Conservation (phyloP, 2,329 filamentous ascomycete genomes). For the Claviceps sp. region DNA sequence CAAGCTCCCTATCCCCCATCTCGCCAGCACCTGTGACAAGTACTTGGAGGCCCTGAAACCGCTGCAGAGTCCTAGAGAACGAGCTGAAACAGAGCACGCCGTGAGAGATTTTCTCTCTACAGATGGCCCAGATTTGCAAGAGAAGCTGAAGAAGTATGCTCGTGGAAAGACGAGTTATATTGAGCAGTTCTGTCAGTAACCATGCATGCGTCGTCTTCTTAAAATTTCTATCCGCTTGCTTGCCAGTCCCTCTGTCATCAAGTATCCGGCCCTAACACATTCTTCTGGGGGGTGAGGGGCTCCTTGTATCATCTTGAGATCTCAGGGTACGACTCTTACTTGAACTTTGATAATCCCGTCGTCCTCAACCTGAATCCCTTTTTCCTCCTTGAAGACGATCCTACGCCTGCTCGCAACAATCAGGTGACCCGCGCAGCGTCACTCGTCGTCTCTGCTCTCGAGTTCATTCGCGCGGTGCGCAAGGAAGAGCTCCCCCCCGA, state of each 20-base stretch:
- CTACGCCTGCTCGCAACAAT: constrained; percentile 89
- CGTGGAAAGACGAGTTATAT: constrained; percentile 90
- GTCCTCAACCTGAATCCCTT: constrained; percentile 97
- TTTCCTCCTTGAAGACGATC: constrained; percentile 93
- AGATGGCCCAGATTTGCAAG: constrained; percentile 76
- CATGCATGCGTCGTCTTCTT: neutral
- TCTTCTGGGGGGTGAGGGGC: too few relatives aligned
- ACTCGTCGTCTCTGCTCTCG: constrained; percentile 74
- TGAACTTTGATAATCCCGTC: constrained; percentile 95
- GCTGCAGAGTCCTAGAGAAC: constrained; percentile 67
- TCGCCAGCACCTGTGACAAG: constrained; percentile 63
- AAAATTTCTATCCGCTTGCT: neutral
- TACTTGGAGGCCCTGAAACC: constrained; percentile 72
- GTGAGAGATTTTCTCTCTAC: constrained; percentile 69
- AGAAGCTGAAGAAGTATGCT: constrained; percentile 81
- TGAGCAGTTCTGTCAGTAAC: constrained; percentile 83
- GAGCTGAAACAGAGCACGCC: constrained; percentile 66
- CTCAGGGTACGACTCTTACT: constrained; percentile 92
- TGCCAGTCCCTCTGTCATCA: neutral
- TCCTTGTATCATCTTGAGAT: neutral
- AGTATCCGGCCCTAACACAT: constrained; percentile 5
- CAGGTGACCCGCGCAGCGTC: constrained; percentile 92
- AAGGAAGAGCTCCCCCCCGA: constrained; percentile 89
- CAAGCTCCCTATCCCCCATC: constrained; percentile 83
- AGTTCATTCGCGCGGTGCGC: constrained; percentile 84